A percentile compares a stretch with the other conserved stretches of the same genome.
phyloP scores from a whole-genome alignment of 306 rosid genomes.

The Albizia julibrissin region DNA sequence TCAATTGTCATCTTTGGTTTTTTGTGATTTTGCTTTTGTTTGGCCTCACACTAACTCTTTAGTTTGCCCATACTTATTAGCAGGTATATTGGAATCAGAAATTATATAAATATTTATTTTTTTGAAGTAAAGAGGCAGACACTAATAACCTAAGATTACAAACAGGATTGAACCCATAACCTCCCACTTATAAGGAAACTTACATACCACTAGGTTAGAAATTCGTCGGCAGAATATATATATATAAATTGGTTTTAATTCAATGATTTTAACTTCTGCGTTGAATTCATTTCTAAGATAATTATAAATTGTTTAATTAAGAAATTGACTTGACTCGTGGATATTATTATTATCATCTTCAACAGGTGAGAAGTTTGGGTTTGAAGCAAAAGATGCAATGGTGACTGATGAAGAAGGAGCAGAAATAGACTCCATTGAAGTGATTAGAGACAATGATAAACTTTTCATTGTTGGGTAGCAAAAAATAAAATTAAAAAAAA shows the following conservation, averaged over 20 bases:
- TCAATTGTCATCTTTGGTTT: background rate
- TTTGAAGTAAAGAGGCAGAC: too few relatives aligned
- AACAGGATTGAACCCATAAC: too few relatives aligned
- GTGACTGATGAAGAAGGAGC: constrained; percentile 84
- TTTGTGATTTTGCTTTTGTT: background rate
- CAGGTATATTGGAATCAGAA: background rate
- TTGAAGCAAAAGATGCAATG: constrained; percentile 51
- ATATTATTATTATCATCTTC: constrained; percentile 14
- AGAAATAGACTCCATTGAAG: constrained; percentile 72
- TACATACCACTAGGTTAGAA: too few relatives aligned
- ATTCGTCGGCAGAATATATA: background rate
- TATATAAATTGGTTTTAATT: background rate
- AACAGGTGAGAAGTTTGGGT: constrained; percentile 74
- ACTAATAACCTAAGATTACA: too few relatives aligned
- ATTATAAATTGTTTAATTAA: background rate
- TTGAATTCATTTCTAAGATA: background rate
- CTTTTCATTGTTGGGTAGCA: constrained; percentile 54
- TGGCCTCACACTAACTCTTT: background rate
- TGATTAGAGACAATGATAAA: constrained; percentile 88
- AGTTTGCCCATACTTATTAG: background rate
- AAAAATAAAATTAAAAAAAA: background rate
- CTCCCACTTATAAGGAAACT: too few relatives aligned
- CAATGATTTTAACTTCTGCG: background rate
- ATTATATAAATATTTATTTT: background rate
- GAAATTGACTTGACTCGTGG: constrained; percentile 3